Evolutionary conservation across 257 asterid genomes (phyloP), one percentile per base, ranked within the genome.

Genomic region (Leptodermis oblonga): DNA sequence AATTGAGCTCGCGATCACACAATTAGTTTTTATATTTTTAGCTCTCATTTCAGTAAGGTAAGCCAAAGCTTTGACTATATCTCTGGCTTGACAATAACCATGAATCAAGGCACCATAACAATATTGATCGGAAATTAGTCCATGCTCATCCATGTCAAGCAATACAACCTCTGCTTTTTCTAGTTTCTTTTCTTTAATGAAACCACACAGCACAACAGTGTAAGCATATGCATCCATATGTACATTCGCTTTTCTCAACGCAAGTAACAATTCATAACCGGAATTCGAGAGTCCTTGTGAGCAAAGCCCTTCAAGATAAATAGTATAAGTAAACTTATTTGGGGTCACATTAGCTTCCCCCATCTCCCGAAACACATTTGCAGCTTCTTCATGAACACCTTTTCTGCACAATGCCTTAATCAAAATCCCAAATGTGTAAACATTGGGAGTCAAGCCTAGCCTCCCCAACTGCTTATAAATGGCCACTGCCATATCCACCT

Each of bases 381-480:
- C 62, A 67, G 92, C 98, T 80, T 88, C 92, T 73, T 72, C 87
- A 66, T 88, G 71, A 60, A 59, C 37, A 28, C 90, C 87, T n/a
- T 78, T 72, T 68, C 79, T 81, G 76, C 90, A 81, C 55, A 77
- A 80, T 3, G 89, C 98, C 82, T 90, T 90, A 65, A 92, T 72
- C 77, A 82, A 69, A 78, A 90, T 86, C 53, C 83, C 92, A 37
- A 88, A 92, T 33, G 96, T 92, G 79, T 86, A 88, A 30, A 82
- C 81, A 79, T 92, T 86, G 0, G 96, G 93, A 52, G 52, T 79
- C 68, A 84, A 70, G 33, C 84, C 92, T 62, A 84, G 77, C 70
- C 69, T 62, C 79, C 71, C 74, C 68, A 90, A 65, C 72, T 84
- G 90, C 81, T 80, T 82, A 73, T 80, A 88, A 64, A 88, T 42